Conservation (phyloP, 179 eudicot genomes). For the Beta corolliflora region DNA sequence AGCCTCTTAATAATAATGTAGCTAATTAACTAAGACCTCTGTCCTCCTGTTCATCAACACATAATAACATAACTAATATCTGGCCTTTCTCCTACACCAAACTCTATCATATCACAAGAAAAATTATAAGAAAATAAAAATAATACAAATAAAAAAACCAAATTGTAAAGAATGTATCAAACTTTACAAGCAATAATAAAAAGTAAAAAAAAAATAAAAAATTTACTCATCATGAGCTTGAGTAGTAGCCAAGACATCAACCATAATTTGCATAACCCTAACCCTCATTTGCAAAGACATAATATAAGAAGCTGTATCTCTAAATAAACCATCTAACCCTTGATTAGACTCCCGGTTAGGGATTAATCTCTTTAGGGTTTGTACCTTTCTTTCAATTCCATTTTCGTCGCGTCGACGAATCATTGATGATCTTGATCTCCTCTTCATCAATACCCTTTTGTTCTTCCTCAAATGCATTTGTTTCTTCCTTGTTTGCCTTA, state of each 20-base stretch:
- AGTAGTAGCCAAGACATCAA: constrained; percentile 44
- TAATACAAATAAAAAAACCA: not conserved
- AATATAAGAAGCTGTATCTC: constrained; percentile 72
- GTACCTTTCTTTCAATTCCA: constrained; percentile 47
- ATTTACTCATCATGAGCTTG: constrained; percentile 23
- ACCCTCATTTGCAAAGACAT: constrained; percentile 66
- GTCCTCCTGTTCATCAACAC: constrained; percentile 16
- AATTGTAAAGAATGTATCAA: constrained; percentile 29
- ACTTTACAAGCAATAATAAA: constrained; percentile 27
- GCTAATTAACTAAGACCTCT: constrained; percentile 16
- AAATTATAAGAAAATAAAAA: not conserved
- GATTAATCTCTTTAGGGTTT: constrained; percentile 53
- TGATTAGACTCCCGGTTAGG: constrained; percentile 34
- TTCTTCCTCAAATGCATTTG: constrained; percentile 21
- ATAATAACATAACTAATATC: not conserved
- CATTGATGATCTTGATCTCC: constrained; percentile 27
- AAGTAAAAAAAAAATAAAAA: not conserved
- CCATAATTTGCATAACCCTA: constrained; percentile 66
- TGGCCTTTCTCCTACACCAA: constrained; percentile 19
- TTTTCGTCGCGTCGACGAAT: constrained; percentile 17
- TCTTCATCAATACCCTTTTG: constrained; percentile 33
- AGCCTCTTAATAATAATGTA: constrained; percentile 5
- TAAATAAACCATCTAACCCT: constrained; percentile 61
- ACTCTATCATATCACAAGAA: constrained; percentile 14
- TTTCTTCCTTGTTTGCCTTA: constrained; percentile 16